These are phyloP conservation scores for Chalara sp. DNA, from an alignment of 2,329 filamentous ascomycete species.

Conservation along the genomic window DNA sequence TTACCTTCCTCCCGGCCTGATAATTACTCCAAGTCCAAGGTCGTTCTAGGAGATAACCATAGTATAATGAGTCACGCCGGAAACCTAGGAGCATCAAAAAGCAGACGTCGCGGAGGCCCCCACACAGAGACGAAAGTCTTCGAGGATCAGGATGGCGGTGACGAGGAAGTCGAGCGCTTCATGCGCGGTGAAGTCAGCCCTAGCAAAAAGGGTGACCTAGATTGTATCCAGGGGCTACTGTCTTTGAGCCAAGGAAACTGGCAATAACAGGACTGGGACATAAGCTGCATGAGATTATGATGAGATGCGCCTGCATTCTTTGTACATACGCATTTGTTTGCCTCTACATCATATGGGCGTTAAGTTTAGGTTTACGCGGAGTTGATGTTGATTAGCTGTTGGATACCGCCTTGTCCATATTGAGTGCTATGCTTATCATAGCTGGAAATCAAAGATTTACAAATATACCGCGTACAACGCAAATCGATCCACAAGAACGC, in stretches of 20 bases:
- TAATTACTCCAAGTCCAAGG: conserved; percentile 11
- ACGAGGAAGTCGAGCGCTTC: conserved; percentile 62
- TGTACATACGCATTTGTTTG: too few species aligned
- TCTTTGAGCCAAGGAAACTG: conserved; percentile 91
- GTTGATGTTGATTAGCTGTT: too few species aligned
- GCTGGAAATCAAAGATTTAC: too few species aligned
- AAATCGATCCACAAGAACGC: too few species aligned
- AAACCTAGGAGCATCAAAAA: conserved; percentile 15
- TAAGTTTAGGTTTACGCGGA: too few species aligned
- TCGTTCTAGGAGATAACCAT: conserved; percentile 22
- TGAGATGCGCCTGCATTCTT: too few species aligned
- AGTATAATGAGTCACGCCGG: conserved; percentile 18
- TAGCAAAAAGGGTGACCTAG: conserved; percentile 73
- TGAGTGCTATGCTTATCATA: too few species aligned
- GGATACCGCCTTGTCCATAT: too few species aligned
- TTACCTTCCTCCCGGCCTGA: conserved; percentile 22
- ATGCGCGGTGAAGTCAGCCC: conserved; percentile 62
- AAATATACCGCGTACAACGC: too few species aligned
- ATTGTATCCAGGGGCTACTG: conserved; percentile 82
- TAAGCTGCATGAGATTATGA: too few species aligned
- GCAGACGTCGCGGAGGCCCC: conserved; percentile 16
- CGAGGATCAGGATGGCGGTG: conserved; percentile 35
- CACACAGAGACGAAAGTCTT: conserved; percentile 40
- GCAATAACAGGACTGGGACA: conserved; percentile 34
- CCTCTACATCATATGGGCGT: too few species aligned